Base-by-base conservation (phyloP, 2,329 filamentous ascomycete genomes). In the Aspergillus sp. region DNA sequence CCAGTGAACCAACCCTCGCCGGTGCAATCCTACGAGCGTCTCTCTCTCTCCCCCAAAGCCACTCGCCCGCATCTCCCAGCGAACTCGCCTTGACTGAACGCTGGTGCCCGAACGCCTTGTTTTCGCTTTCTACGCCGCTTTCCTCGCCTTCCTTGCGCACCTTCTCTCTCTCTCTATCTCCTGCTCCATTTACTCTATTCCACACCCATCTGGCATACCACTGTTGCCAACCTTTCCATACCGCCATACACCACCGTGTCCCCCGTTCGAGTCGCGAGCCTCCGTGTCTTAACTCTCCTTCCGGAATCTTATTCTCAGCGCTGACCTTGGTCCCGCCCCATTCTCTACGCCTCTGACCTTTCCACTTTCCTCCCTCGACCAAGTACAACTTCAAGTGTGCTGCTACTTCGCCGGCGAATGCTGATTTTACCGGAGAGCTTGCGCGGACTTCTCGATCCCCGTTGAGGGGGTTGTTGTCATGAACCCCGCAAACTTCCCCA, bases 401-500 rank as follows among this genome's bases (percentile, higher is more conserved):
- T 53, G 59, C 43, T 56, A 63, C 49, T 55, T 62, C 53, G 52
- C 60, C 66, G 61, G 75, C 76, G 75, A 76, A 78, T 78, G 75
- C 74, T 74, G 74, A 72, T 68, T 64, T 64, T 65, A 64, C 70
- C 61, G 47, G 56, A 65, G 59, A 55, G 58, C 64, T 69, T 68
- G 68, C 69, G 69, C 71, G 73, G 72, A 73, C 72, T 72, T 61
- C 65, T 68, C 70, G 68, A 70, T 72, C 75, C 75, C 74, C 75
- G 69, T 72, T 74, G 64, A 72, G 69, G 66, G 75, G 75, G 72
- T 69, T 73, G 69, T 72, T 69, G 72, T 71, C 66, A 80, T 80
- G 77, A 80, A 79, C 78, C 73, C 77, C 66, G 74, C 71, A 68
- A 73, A 72, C 64, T 78, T 78, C 59, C 58, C 72, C 65, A 77